Evolutionary conservation across 2,329 filamentous ascomycete species (phyloP).

Genomic region (Simplicillium aogashimaense): DNA sequence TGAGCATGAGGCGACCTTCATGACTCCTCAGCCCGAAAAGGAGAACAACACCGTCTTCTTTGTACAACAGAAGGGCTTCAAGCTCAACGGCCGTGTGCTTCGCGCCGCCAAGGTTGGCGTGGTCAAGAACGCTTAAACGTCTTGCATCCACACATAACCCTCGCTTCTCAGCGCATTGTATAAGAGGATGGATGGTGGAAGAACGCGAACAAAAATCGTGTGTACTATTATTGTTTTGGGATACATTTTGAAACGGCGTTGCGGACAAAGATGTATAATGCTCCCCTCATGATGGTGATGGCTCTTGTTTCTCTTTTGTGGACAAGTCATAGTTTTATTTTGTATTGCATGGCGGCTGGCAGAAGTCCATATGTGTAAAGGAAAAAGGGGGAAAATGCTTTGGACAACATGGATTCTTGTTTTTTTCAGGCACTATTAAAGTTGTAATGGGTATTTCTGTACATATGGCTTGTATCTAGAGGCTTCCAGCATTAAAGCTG

Average conservation of each 20-base stretch:
- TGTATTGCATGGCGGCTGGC: slow-evolving; percentile 3
- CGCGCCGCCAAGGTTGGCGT: slow-evolving; percentile 94
- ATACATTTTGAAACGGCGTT: slow-evolving; percentile 21
- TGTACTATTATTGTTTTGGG: slow-evolving; percentile 21
- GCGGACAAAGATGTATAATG: slow-evolving; percentile 29
- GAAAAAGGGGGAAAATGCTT: slow-evolving; percentile 2
- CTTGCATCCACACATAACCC: background rate
- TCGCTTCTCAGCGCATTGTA: no score
- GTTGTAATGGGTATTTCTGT: slow-evolving; percentile 1
- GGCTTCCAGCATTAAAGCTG: slow-evolving; percentile 1
- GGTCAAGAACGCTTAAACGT: slow-evolving; percentile 62
- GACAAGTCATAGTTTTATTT: background rate
- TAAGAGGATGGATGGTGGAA: no score
- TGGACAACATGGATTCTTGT: slow-evolving; percentile 1
- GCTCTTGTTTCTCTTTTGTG: slow-evolving; percentile 2
- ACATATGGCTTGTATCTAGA: slow-evolving; percentile 6
- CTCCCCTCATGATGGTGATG: slow-evolving; percentile 32
- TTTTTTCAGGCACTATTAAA: background rate
- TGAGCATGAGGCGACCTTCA: slow-evolving; percentile 92
- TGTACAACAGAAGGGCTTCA: slow-evolving; percentile 93
- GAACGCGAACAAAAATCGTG: slow-evolving; percentile 3
- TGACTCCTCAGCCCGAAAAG: slow-evolving; percentile 78
- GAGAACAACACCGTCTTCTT: slow-evolving; percentile 85
- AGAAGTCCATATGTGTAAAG: background rate
- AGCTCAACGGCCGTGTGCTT: slow-evolving; percentile 80